phyloP scores from a whole-genome alignment of 2,329 filamentous ascomycete genomes.

The Neofusicoccum ribis region DNA sequence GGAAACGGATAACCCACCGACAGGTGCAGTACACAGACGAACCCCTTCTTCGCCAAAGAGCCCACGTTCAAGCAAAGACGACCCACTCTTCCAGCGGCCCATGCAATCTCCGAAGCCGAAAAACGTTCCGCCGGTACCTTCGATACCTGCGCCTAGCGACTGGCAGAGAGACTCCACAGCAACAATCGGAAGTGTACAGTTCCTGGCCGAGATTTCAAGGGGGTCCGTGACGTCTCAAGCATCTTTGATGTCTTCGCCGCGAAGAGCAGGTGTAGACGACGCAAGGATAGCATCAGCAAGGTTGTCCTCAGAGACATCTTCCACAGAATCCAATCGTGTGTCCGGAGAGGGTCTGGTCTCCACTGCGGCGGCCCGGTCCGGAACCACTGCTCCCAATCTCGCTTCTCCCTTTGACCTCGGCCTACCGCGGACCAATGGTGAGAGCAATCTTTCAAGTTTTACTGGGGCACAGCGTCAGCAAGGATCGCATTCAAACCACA shows the following conservation, averaged over 20 bases:
- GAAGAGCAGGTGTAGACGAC: background rate
- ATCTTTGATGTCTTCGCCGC: background rate
- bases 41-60: background rate
- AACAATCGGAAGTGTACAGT: background rate
- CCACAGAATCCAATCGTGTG: background rate
- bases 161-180: conserved; percentile 8
- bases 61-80: conserved; percentile 6
- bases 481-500: background rate
- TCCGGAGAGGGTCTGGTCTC: background rate
- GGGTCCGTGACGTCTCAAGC: background rate
- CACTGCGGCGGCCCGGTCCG: conserved; percentile 6
- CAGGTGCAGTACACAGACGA: background rate
- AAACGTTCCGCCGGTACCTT: background rate
- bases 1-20: background rate
- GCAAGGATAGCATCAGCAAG: background rate
- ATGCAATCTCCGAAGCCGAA: background rate
- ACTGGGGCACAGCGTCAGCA: background rate
- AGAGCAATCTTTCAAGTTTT: background rate
- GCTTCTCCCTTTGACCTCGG: conserved; percentile 2
- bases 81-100: background rate
- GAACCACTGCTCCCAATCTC: background rate
- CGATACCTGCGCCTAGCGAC: background rate
- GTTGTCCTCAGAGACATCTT: background rate
- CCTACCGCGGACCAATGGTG: background rate
- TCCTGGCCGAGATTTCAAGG: background rate